Percentiles rank a stretch among this genome's conserved stretches.
phyloP scores from a whole-genome alignment of 2,329 filamentous ascomycete genomes.

The Pyricularia sp. region DNA sequence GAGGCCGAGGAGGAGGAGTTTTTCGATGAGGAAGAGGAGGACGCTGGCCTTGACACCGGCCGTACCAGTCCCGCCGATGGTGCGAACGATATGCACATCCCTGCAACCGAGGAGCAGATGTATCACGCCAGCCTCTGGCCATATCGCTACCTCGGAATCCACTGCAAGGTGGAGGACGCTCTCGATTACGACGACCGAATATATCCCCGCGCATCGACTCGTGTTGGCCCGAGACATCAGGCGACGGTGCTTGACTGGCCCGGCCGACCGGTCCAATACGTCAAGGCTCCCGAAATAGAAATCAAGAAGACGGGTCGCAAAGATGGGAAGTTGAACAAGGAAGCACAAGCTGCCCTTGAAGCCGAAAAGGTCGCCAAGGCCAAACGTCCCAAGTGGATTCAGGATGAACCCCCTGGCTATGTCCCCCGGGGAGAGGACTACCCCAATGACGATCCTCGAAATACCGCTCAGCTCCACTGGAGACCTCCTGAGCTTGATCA shows the following conservation, averaged over 20 bases:
- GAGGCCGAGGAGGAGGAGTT: slow-evolving; percentile 48
- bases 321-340: slow-evolving; percentile 69
- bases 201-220: slow-evolving; percentile 89
- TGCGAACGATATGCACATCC: slow-evolving; percentile 44
- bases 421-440: slow-evolving; percentile 74
- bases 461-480: slow-evolving; percentile 70
- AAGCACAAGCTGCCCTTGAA: slow-evolving; percentile 69
- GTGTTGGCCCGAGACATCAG: slow-evolving; percentile 84
- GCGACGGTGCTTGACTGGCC: slow-evolving; percentile 79
- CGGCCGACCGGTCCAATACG: slow-evolving; percentile 78
- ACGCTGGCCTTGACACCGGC: slow-evolving; percentile 44
- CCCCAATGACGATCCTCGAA: slow-evolving; percentile 59
- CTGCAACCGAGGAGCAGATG: slow-evolving; percentile 74
- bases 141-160: slow-evolving; percentile 89
- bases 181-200: slow-evolving; percentile 96
- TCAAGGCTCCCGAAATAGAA: slow-evolving; percentile 69
- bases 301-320: slow-evolving; percentile 80
- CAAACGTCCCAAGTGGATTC: slow-evolving; percentile 83
- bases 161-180: slow-evolving; percentile 91
- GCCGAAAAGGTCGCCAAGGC: slow-evolving; percentile 71
- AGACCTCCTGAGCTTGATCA: slow-evolving; percentile 52
- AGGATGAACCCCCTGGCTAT: slow-evolving; percentile 85
- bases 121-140: slow-evolving; percentile 93
- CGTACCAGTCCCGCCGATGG: slow-evolving; percentile 56
- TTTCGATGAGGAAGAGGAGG: slow-evolving; percentile 60